Base-by-base conservation (phyloP, 164 flowering plant genomes). In the Litsea cubeba region DNA sequence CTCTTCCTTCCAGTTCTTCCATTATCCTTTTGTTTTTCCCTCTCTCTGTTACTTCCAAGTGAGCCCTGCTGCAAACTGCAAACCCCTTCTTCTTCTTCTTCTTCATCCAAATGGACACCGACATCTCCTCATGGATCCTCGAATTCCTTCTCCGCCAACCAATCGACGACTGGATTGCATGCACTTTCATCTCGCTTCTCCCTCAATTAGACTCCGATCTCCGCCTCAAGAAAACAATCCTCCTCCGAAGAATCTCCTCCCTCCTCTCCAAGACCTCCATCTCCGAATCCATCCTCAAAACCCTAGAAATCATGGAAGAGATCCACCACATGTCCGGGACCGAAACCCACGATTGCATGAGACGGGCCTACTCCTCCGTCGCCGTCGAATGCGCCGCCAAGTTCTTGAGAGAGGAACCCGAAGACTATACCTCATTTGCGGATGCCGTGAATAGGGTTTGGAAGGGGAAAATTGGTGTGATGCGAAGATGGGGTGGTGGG, bases 111-210 rank as follows among this genome's bases (percentile, higher is more conserved):
- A 84, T 86, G 81, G 90, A 88, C 72, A 20, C 10, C 12, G 77
- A 77, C 15, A 67, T 83, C 17, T 51, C 69, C 20, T 22, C 76
- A 17, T 90, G 92, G 94, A 73, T 89, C 25, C 77, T 87, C 10
- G 97, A 92, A 70, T 88, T 83, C 74, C 79, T 89, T 22, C 71
- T 90, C 63, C 84, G 86, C 20, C 79, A 83, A 62, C 86, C 81
- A 3, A 60, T 72, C n/a, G 14, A 64, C 24, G 79, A 77, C 7
- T 24, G 68, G 20, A 22, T 81, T 0, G 1, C 80, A 40, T 63
- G 62, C 66, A 26, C 62, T 32, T 68, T 85, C 24, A 32, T 88
- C 32, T 67, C 73, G 3, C 30, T 50, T 23, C 81, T 88, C 26
- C 94, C 94, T 1, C 28, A 79, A 46, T 8, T 81, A 4, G 65